Conservation (phyloP, 176 grass and related monocot genomes). For the Eragrostis curvula region DNA sequence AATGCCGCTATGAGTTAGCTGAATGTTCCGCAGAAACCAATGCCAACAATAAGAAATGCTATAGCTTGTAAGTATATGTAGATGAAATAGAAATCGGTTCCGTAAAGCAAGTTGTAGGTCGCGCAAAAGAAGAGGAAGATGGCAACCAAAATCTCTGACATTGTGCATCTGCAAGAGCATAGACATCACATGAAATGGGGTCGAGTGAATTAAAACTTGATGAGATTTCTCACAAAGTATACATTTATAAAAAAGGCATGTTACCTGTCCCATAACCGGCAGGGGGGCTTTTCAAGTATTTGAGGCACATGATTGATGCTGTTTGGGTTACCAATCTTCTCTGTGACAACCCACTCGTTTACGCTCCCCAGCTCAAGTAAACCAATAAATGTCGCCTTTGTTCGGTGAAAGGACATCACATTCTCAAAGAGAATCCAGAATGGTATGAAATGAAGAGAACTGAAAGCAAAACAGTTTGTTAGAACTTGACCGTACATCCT, state of each 20-base stretch:
- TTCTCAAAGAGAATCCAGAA: constrained; percentile 99
- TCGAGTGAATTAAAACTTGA: not conserved
- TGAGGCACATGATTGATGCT: constrained; percentile 46
- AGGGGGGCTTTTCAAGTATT: constrained; percentile 68
- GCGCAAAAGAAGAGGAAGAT: constrained; percentile 77
- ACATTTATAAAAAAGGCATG: not conserved
- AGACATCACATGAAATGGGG: not conserved
- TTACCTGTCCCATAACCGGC: constrained; percentile 72
- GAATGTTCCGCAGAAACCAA: constrained; percentile 66
- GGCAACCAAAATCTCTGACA: constrained; percentile 70
- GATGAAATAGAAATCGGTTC: constrained; percentile 69
- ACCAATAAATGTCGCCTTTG: constrained; percentile 81
- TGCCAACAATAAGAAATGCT: constrained; percentile 89
- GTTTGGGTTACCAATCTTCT: constrained; percentile 72
- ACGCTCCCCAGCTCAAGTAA: constrained; percentile 77
- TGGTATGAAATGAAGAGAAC: constrained; percentile 83
- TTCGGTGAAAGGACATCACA: constrained; percentile 97
- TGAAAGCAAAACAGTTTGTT: constrained; percentile 40
- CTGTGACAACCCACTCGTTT: constrained; percentile 94
- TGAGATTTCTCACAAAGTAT: not conserved
- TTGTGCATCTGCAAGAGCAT: constrained; percentile 55
- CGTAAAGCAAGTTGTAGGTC: constrained; percentile 64
- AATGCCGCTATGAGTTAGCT: constrained; percentile 44
- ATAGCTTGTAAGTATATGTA: constrained; percentile 85
- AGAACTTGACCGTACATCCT: constrained; percentile 18